These are phyloP conservation scores for Vachellia collinsii DNA, from an alignment of 306 rosid genomes.

Conservation along the genomic window DNA sequence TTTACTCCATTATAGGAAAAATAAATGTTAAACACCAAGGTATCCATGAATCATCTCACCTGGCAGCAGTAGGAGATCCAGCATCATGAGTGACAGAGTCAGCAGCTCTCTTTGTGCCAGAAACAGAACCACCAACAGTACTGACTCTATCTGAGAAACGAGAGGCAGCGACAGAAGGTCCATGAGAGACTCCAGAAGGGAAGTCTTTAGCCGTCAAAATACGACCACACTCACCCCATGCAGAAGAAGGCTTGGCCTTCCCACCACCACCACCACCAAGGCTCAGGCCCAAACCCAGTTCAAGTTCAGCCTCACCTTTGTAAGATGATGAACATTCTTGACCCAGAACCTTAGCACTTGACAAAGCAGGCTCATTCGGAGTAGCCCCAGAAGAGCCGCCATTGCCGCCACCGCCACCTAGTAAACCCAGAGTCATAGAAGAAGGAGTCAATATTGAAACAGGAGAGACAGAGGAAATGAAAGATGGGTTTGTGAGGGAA, in stretches of 20 bases:
- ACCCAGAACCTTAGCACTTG: slow-evolving; percentile 44
- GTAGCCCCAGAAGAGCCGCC: slow-evolving; percentile 46
- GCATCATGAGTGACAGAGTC: slow-evolving; percentile 58
- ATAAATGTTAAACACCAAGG: neutral
- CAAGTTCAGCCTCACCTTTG: slow-evolving; percentile 59
- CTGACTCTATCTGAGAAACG: slow-evolving; percentile 46
- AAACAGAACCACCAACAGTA: slow-evolving; percentile 33
- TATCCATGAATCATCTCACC: slow-evolving; percentile 40
- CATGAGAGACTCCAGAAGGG: slow-evolving; percentile 53
- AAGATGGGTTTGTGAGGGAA: neutral
- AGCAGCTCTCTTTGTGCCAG: slow-evolving; percentile 73
- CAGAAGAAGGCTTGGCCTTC: slow-evolving; percentile 40
- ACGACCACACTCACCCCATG: slow-evolving; percentile 61
- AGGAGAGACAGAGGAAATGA: neutral
- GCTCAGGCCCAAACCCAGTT: slow-evolving; percentile 58
- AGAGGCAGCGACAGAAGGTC: slow-evolving; percentile 42
- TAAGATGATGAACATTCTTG: slow-evolving; percentile 47
- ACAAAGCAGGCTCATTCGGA: slow-evolving; percentile 39
- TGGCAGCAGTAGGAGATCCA: slow-evolving; percentile 61
- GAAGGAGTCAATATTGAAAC: neutral
- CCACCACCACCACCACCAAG: slow-evolving; percentile 41
- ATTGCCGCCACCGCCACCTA: slow-evolving; percentile 35
- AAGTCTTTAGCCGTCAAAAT: slow-evolving; percentile 72
- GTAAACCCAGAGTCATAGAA: slow-evolving; percentile 48
- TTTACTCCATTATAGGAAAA: neutral